Conservation (phyloP, 116 monocot species). For the Cymodocea nodosa region DNA sequence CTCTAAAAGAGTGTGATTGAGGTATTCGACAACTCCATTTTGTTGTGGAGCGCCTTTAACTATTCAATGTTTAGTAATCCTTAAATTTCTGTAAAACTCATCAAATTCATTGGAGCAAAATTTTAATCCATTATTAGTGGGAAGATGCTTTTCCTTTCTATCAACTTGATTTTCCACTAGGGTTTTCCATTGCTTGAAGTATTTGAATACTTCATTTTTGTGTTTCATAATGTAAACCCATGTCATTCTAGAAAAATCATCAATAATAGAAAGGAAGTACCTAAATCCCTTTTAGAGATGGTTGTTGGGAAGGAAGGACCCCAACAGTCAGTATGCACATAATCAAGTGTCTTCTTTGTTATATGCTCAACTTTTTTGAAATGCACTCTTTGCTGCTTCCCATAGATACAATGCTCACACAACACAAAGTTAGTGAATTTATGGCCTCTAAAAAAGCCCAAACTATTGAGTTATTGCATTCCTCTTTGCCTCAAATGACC, state of each 20-base stretch:
- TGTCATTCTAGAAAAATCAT: too few relatives aligned
- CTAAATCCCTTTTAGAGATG: not conserved
- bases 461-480: too few relatives aligned
- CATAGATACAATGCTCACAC: conserved; percentile 2
- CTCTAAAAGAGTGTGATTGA: too few relatives aligned
- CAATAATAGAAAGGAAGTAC: not conserved
- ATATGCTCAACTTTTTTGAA: not conserved
- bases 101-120: too few relatives aligned
- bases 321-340: not conserved
- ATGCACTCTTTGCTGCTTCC: not conserved
- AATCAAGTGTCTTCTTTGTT: not conserved
- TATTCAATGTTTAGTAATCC: too few relatives aligned
- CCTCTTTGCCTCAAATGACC: too few relatives aligned
- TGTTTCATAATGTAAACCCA: too few relatives aligned
- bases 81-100: too few relatives aligned
- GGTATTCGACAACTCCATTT: too few relatives aligned
- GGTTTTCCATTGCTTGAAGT: not conserved
- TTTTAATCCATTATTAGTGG: too few relatives aligned
- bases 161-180: not conserved
- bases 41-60: too few relatives aligned
- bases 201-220: not conserved
- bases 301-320: not conserved
- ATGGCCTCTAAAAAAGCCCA: not conserved
- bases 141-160: not conserved
- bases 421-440: not conserved